phyloP scores from a whole-genome alignment of 495 filamentous ascomycete genomes.

The Haplographium delicatum region DNA sequence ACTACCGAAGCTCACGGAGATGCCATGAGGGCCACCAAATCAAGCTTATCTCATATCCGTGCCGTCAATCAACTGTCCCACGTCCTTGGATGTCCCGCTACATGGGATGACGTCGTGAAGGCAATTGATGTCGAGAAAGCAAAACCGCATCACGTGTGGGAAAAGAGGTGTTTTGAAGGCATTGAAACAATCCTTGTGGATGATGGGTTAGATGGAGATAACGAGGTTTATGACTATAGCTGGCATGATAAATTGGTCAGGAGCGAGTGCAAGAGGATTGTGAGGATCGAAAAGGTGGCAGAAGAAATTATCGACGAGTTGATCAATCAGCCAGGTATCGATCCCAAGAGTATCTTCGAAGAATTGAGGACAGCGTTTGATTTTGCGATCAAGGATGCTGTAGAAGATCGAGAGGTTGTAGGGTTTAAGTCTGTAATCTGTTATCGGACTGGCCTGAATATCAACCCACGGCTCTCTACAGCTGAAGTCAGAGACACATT shows the following conservation, averaged over 20 bases:
- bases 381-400: slow-evolving; percentile 29
- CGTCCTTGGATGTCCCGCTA: slow-evolving; percentile 52
- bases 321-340: slow-evolving; percentile 23
- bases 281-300: slow-evolving; percentile 77
- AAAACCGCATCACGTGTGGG: slow-evolving; percentile 53
- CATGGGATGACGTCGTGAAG: slow-evolving; percentile 59
- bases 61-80: slow-evolving; percentile 63
- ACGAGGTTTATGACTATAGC: slow-evolving; percentile 52
- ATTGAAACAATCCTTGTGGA: slow-evolving; percentile 77
- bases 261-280: slow-evolving; percentile 65
- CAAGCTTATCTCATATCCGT: slow-evolving; percentile 63
- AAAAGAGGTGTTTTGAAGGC: slow-evolving; percentile 61
- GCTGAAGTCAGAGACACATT: slow-evolving; percentile 20
- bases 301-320: slow-evolving; percentile 51
- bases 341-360: slow-evolving; percentile 28
- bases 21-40: slow-evolving; percentile 51
- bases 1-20: slow-evolving; percentile 68
- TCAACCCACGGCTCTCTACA: slow-evolving; percentile 25
- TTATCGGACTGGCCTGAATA: slow-evolving; percentile 71
- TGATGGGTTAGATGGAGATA: slow-evolving; percentile 59
- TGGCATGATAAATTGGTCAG: slow-evolving; percentile 69
- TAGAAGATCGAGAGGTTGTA: slow-evolving; percentile 63
- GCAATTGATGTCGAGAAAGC: slow-evolving; percentile 50
- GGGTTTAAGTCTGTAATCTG: slow-evolving; percentile 86
- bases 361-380: slow-evolving; percentile 45